Evolutionary conservation across 345 rosid species (phyloP).

Genomic region (Theobroma cacao): DNA sequence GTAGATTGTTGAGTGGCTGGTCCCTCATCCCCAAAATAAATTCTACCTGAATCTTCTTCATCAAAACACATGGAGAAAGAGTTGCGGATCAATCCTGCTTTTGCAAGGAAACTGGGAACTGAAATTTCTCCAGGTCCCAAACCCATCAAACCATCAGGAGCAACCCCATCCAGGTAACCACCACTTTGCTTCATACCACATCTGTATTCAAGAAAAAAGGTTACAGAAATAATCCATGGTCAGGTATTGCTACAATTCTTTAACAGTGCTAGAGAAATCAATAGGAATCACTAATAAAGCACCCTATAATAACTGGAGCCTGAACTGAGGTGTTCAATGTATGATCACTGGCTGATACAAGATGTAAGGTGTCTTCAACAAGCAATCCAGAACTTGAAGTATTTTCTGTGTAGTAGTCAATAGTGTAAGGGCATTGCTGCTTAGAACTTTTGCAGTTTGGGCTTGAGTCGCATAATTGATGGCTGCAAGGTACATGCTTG

Average conservation of each 20-base stretch:
- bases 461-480: constrained; percentile 55
- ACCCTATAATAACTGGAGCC: constrained; percentile 79
- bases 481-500: constrained; percentile 69
- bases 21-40: constrained; percentile 84
- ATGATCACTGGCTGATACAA: constrained; percentile 40
- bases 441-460: constrained; percentile 51
- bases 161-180: constrained; percentile 64
- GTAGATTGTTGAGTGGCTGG: constrained; percentile 66
- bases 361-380: constrained; percentile 67
- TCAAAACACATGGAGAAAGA: constrained; percentile 88
- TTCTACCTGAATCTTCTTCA: constrained; percentile 76
- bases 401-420: constrained; percentile 45
- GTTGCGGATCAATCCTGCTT: constrained; percentile 67
- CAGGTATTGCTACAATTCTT: neutral
- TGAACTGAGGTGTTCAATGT: constrained; percentile 43
- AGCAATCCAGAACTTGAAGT: constrained; percentile 85
- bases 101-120: constrained; percentile 78
- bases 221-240: neutral
- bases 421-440: constrained; percentile 67
- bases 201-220: constrained; percentile 33
- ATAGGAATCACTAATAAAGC: constrained; percentile 18
- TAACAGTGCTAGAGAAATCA: constrained; percentile 3
- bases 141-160: constrained; percentile 94
- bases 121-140: constrained; percentile 76
- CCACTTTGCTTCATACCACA: constrained; percentile 97